Evolutionary conservation across 768 basidiomycete genomes (phyloP).

Genomic region (Serpula lacrymans): DNA sequence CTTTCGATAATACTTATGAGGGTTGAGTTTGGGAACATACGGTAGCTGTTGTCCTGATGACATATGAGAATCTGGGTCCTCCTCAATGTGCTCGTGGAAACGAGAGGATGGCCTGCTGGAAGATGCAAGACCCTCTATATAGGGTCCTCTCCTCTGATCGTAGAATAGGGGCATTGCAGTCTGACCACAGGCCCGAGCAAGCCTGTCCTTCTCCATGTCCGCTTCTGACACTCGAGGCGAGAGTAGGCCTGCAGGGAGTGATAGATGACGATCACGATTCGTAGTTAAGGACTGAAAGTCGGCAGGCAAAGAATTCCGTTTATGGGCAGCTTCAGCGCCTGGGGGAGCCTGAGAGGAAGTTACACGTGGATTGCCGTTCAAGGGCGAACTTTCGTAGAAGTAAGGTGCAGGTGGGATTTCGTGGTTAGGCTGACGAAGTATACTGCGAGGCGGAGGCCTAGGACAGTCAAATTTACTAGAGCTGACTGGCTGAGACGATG

Average conservation of each 20-base stretch:
- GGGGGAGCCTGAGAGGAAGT: conserved; percentile 15
- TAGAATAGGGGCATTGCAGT: conserved; percentile 2
- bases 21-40: conserved; percentile 14
- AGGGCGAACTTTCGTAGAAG: background rate
- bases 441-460: conserved; percentile 10
- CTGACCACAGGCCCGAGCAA: conserved; percentile 27
- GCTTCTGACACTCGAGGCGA: conserved; percentile 16
- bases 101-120: background rate
- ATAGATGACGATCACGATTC: conserved; percentile 13
- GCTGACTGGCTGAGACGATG: conserved; percentile 1
- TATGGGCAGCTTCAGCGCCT: conserved; percentile 9
- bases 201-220: conserved; percentile 25
- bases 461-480: conserved; percentile 8
- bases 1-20: conserved; percentile 20
- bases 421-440: conserved; percentile 15
- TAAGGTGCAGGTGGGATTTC: background rate
- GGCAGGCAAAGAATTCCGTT: conserved; percentile 13
- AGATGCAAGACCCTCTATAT: conserved; percentile 1
- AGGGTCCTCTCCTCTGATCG: too few species aligned
- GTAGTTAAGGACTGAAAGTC: conserved; percentile 7
- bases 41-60: conserved; percentile 7
- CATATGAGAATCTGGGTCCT: conserved; percentile 1
- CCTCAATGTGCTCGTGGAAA: background rate
- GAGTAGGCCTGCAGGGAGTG: conserved; percentile 19
- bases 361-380: background rate